Percentiles rank a stretch among this genome's conserved stretches.
Evolutionary conservation across 257 asterid species (phyloP).

Genomic region (Sherardia arvensis): DNA sequence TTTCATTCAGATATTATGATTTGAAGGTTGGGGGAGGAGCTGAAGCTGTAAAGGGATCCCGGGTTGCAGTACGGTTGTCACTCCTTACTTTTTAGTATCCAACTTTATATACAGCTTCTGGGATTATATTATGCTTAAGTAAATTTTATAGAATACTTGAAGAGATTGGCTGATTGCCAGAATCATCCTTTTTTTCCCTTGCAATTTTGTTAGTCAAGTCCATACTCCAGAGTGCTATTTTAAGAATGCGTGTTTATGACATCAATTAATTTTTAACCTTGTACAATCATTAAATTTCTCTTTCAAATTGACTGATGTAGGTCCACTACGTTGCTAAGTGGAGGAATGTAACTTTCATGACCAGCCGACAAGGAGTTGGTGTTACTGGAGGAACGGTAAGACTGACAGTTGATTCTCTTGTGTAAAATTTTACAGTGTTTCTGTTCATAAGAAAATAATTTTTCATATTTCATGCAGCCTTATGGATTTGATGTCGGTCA

Average conservation of each 20-base stretch:
- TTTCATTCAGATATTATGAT: slow-evolving; percentile 67
- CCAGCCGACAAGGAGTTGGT: slow-evolving; percentile 88
- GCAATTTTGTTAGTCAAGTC: not conserved
- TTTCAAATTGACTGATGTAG: slow-evolving; percentile 27
- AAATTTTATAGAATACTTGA: not conserved
- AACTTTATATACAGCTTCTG: slow-evolving; percentile 21
- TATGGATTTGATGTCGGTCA: slow-evolving; percentile 94
- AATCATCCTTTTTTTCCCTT: not conserved
- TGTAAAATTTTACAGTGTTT: not conserved
- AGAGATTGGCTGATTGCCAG: not conserved
- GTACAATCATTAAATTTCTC: not conserved
- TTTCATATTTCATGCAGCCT: slow-evolving; percentile 41
- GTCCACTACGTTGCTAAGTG: slow-evolving; percentile 97
- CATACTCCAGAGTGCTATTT: no score
- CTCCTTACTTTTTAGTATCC: slow-evolving; percentile 38
- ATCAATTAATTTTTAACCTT: not conserved
- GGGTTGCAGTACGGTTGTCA: slow-evolving; percentile 94
- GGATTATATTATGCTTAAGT: slow-evolving; percentile 5
- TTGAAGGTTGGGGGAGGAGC: slow-evolving; percentile 79
- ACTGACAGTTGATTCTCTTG: not conserved
- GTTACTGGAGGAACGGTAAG: slow-evolving; percentile 96
- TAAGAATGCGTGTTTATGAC: no score
- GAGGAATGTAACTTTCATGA: slow-evolving; percentile 86
- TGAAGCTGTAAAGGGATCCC: slow-evolving; percentile 93
- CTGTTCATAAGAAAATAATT: not conserved